A percentile compares a stretch with the other conserved stretches of the same genome.
These are phyloP conservation scores for Gastrolobium villosum DNA, from an alignment of 306 rosid genomes.

Conservation along the genomic window DNA sequence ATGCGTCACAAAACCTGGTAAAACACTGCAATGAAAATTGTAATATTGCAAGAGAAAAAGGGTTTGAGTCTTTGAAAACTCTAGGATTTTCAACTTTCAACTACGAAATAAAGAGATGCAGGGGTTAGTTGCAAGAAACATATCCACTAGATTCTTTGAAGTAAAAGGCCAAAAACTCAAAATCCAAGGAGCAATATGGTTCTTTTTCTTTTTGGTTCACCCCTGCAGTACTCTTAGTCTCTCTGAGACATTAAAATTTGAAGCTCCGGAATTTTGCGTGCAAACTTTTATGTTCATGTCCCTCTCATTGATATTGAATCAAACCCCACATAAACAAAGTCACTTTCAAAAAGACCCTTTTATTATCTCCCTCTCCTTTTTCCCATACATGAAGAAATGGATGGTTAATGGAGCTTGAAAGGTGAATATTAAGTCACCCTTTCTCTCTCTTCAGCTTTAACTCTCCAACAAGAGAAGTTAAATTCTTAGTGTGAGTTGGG, in stretches of 20 bases:
- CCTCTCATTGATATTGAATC: constrained; percentile 46
- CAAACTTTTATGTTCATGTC: constrained; percentile 46
- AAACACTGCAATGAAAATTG: constrained; percentile 29
- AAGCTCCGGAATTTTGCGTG: constrained; percentile 42
- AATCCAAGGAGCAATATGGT: constrained; percentile 44
- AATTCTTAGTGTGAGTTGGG: constrained; percentile 54
- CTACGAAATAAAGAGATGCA: neutral
- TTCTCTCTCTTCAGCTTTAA: constrained; percentile 26
- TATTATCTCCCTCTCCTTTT: constrained; percentile 53
- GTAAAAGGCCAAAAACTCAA: constrained; percentile 18
- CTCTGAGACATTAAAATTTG: neutral
- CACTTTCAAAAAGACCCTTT: constrained; percentile 64
- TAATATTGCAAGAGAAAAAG: constrained; percentile 41
- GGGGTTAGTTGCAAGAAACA: neutral
- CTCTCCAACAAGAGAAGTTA: constrained; percentile 48
- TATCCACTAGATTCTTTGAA: constrained; percentile 32
- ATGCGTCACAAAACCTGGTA: constrained; percentile 42
- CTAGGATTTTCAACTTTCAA: constrained; percentile 30
- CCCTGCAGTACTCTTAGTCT: neutral
- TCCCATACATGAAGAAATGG: constrained; percentile 62
- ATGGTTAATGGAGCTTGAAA: constrained; percentile 59
- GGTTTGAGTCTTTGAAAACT: constrained; percentile 22
- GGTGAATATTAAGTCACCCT: constrained; percentile 48
- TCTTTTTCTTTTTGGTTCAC: constrained; percentile 27
- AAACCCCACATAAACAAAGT: constrained; percentile 48